These are phyloP conservation scores for Gigaspora rosea DNA, from an alignment of 192 early-diverging fungal species.

Conservation along the genomic window DNA sequence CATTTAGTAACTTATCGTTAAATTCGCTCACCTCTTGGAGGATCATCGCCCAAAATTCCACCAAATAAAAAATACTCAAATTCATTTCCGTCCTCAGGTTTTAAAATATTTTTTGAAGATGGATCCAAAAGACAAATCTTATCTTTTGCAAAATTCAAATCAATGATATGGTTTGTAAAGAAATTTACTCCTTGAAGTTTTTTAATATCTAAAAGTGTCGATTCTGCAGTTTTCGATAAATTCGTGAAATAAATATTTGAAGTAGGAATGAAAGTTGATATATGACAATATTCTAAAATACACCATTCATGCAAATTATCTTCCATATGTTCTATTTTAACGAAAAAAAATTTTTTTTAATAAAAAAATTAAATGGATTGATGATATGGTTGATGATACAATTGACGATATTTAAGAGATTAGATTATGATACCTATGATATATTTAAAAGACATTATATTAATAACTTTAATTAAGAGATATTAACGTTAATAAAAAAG, in stretches of 20 bases:
- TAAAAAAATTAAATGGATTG: too few relatives aligned
- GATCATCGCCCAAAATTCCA: constrained; percentile 75
- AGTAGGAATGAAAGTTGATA: constrained; percentile 61
- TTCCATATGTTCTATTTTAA: constrained; percentile 23
- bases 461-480: too few relatives aligned
- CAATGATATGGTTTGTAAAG: constrained; percentile 52
- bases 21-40: constrained; percentile 52
- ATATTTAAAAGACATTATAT: too few relatives aligned
- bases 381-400: too few relatives aligned
- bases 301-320: constrained; percentile 67
- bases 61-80: constrained; percentile 83
- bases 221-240: constrained; percentile 45
- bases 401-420: too few relatives aligned
- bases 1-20: background rate
- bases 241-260: constrained; percentile 63
- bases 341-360: too few relatives aligned
- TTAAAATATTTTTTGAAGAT: constrained; percentile 52
- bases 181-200: constrained; percentile 49
- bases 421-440: too few relatives aligned
- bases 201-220: constrained; percentile 46
- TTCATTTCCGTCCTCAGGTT: constrained; percentile 64
- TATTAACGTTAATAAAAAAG: too few relatives aligned
- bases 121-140: constrained; percentile 77
- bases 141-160: constrained; percentile 49
- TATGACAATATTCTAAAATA: constrained; percentile 75